A percentile compares a stretch with the other conserved stretches of the same genome.
Conservation (phyloP, 768 basidiomycete genomes). For the Suillus clintonianus region DNA sequence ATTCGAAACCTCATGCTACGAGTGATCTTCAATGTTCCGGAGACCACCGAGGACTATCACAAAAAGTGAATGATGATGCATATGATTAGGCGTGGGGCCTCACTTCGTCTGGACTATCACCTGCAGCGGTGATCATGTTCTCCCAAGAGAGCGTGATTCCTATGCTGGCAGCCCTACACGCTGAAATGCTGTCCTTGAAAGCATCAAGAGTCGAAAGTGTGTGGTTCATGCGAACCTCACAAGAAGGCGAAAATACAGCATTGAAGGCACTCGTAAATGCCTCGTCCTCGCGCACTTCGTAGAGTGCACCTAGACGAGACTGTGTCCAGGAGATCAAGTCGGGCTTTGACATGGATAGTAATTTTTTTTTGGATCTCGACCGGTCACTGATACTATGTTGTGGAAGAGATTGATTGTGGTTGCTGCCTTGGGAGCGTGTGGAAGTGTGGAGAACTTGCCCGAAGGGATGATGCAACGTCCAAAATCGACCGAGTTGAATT, state of each 20-base stretch:
- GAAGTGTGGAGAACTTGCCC: no score
- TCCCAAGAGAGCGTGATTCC: constrained; percentile 35
- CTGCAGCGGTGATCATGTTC: constrained; percentile 32
- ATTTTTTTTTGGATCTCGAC: not conserved
- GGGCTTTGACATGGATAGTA: constrained; percentile 5
- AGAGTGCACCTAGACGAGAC: constrained; percentile 27
- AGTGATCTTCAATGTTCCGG: constrained; percentile 41
- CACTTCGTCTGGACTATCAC: constrained; percentile 20
- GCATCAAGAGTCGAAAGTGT: constrained; percentile 17
- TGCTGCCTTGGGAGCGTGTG: no score
- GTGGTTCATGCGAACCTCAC: constrained; percentile 37
- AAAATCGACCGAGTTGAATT: no score
- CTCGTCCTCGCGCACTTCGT: constrained; percentile 16
- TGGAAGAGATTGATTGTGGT: no score
- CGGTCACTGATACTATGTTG: no score
- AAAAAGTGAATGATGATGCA: not conserved
- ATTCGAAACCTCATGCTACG: constrained; percentile 41
- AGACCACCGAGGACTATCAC: constrained; percentile 33
- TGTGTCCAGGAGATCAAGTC: constrained; percentile 27
- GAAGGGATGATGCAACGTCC: no score
- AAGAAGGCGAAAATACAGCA: constrained; percentile 32
- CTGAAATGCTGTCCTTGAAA: constrained; percentile 29
- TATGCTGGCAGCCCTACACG: constrained; percentile 18
- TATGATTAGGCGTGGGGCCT: not conserved
- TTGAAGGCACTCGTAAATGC: constrained; percentile 24